These are phyloP conservation scores for Tetrahymena elliotti DNA, from an alignment of 73 alveolate genomes.

Conservation along the genomic window DNA sequence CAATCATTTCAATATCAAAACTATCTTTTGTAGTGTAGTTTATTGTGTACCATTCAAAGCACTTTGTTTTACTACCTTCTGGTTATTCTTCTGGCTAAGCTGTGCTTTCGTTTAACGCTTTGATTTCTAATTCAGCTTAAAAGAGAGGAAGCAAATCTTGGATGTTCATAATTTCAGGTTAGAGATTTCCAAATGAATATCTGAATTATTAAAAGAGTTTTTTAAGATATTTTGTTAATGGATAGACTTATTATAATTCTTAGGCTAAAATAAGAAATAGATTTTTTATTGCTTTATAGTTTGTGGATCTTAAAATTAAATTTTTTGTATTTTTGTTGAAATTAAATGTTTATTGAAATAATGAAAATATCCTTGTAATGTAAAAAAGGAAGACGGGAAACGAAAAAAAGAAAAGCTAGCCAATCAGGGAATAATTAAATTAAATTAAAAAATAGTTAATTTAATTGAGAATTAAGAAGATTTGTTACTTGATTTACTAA, in stretches of 20 bases:
- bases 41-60: background rate
- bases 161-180: background rate
- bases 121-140: background rate
- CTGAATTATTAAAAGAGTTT: background rate
- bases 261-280: background rate
- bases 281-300: background rate
- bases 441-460: background rate
- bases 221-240: background rate
- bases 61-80: background rate
- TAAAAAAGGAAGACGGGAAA: background rate
- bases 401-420: background rate
- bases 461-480: background rate
- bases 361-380: background rate
- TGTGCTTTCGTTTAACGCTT: background rate
- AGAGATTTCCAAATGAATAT: too few species aligned
- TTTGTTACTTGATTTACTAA: background rate
- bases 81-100: background rate
- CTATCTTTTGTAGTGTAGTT: background rate
- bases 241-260: background rate
- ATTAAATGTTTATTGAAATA: background rate
- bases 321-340: background rate
- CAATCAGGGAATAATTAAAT: background rate
- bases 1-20: background rate
- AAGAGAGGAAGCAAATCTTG: background rate
- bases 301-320: background rate